Base-by-base conservation (phyloP, 1,284 basidiomycete species). In the Dichomitus squalens region DNA sequence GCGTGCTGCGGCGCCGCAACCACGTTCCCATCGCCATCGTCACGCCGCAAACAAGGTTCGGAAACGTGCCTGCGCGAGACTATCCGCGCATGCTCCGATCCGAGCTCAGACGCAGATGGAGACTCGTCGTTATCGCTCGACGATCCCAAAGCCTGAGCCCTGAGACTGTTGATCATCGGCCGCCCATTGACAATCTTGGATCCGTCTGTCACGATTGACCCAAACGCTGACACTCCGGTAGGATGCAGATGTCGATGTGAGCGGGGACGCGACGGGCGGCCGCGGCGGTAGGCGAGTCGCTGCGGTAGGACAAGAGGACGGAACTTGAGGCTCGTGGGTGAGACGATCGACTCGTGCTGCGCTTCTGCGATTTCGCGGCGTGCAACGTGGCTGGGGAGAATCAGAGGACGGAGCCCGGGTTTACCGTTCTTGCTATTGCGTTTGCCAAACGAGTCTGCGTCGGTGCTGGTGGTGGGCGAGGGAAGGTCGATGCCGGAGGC, bases 381-480 rank as follows among this genome's bases (percentile, higher is more conserved):
- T 23, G 59, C 67, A 38, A 66, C 41, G 52, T 59, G 60, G 48
- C 64, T 56, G 7, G 64, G 63, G 14, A 68, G 63, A 11, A 66
- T 36, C 29, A 66, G 64, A 8, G 61, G 58, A 31, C 65, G 65
- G 14, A 65, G 59, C n/a, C 14, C 40, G 20, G 34, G 36, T 18
- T 38, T 51, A 1, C 34, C 12, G 34, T 31, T 38, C n/a, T 34
- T 29, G 34, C 44, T 16, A 18, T 12, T 33, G 40, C 8, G 46
- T 23, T n/a, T n/a, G n/a, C n/a, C n/a, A n/a, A n/a, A n/a, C n/a
- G n/a, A n/a, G 51, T 27, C 38, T 9, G 18, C 14, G 49, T 29
- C 14, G 47, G 23, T 8, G 36, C 25, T 11, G 8, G 36, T 20
- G 44, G 36, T 43, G 40, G 33, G 52, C 21, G 33, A 41, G 27